Percentiles rank a stretch among this genome's conserved stretches.
These are phyloP conservation scores for Pochonia chlamydosporia DNA, from an alignment of 2,329 filamentous ascomycete species.

Conservation along the genomic window DNA sequence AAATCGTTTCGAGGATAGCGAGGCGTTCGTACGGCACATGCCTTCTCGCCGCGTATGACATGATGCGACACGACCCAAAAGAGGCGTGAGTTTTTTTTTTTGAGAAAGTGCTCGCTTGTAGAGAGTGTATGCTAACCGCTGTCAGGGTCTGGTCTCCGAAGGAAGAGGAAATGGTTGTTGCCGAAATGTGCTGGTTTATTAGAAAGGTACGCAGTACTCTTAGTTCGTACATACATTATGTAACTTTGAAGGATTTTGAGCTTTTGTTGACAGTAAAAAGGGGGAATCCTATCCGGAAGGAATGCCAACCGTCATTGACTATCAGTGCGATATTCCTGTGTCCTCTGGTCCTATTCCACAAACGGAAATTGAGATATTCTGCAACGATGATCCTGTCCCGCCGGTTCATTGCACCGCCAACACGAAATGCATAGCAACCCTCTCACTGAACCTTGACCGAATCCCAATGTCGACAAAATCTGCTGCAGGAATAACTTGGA, in stretches of 20 bases:
- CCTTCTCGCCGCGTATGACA: slow-evolving; percentile 28
- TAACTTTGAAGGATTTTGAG: too few species aligned
- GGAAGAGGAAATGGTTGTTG: slow-evolving; percentile 28
- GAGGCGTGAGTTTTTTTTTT: slow-evolving; percentile 25
- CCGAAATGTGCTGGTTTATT: slow-evolving; percentile 35
- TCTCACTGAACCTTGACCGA: slow-evolving; percentile 29
- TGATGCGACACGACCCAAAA: slow-evolving; percentile 27
- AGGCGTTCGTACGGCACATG: slow-evolving; percentile 31
- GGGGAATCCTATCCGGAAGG: slow-evolving; percentile 32
- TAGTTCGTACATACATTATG: neutral
- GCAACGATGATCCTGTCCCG: slow-evolving; percentile 23
- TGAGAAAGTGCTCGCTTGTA: neutral
- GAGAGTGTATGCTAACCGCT: slow-evolving; percentile 12
- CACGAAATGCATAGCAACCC: slow-evolving; percentile 26
- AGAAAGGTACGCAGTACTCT: slow-evolving; percentile 22
- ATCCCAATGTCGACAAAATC: slow-evolving; percentile 25
- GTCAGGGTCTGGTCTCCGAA: slow-evolving; percentile 31
- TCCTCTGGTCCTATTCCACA: slow-evolving; percentile 27
- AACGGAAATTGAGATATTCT: slow-evolving; percentile 32
- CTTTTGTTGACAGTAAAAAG: slow-evolving; percentile 11
- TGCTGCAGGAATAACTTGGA: slow-evolving; percentile 23
- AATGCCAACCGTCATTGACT: slow-evolving; percentile 28
- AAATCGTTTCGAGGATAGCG: slow-evolving; percentile 29
- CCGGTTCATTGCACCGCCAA: slow-evolving; percentile 23
- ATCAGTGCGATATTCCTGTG: slow-evolving; percentile 32